Percentiles rank a stretch among this genome's conserved stretches.
These are phyloP conservation scores for Botryotinia globosa DNA, from an alignment of 2,329 filamentous ascomycete species.

Conservation along the genomic window DNA sequence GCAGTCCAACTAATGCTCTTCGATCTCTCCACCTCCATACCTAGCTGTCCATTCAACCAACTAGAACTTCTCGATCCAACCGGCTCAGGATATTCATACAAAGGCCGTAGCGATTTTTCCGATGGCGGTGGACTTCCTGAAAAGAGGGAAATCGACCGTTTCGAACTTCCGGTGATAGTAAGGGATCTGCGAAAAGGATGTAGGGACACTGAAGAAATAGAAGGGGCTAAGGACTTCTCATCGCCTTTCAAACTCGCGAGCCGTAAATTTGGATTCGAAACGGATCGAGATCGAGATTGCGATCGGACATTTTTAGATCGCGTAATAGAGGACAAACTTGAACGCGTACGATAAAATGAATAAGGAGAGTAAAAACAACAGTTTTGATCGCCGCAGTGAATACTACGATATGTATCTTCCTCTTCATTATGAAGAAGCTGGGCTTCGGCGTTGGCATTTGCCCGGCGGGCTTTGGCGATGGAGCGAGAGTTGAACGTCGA, in stretches of 20 bases:
- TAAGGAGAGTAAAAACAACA: constrained; percentile 13
- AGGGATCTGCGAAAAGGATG: not conserved
- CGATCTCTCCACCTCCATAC: not conserved
- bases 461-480: not conserved
- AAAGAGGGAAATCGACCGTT: not conserved
- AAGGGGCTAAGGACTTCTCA: not conserved
- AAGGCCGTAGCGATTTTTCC: not conserved
- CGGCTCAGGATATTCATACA: constrained; percentile 9
- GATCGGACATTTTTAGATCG: not conserved
- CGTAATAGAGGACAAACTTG: not conserved
- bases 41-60: not conserved
- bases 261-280: constrained; percentile 7
- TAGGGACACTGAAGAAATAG: not conserved
- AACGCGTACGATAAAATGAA: constrained; percentile 5
- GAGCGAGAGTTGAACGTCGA: constrained; percentile 5
- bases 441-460: not conserved
- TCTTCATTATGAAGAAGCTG: not conserved
- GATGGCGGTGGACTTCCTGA: not conserved
- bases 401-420: constrained; percentile 15
- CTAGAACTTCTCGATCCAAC: constrained; percentile 10
- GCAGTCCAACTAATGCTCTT: not conserved
- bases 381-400: constrained; percentile 13
- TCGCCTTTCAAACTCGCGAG: not conserved
- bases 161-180: not conserved
- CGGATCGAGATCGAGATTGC: not conserved